Percentiles rank a stretch among this genome's conserved stretches.
phyloP scores from a whole-genome alignment of 768 basidiomycete species.

The Podaxis sp. region DNA sequence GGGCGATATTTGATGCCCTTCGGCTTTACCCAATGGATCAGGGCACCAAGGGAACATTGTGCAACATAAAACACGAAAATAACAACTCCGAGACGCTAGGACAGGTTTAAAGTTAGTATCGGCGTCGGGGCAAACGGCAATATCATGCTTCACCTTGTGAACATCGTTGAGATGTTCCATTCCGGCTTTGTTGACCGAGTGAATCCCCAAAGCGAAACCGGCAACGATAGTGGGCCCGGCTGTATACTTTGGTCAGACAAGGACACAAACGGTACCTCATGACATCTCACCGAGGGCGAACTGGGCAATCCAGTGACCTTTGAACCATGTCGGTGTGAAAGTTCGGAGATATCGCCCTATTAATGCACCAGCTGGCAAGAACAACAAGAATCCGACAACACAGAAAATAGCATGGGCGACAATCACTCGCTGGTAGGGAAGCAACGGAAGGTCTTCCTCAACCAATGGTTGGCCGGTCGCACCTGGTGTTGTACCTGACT shows the following conservation, averaged over 20 bases:
- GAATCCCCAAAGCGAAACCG: constrained; percentile 46
- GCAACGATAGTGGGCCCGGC: constrained; percentile 43
- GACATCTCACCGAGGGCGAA: background rate
- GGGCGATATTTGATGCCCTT: constrained; percentile 37
- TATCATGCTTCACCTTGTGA: constrained; percentile 43
- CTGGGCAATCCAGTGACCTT: constrained; percentile 42
- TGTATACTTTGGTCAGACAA: constrained; percentile 19
- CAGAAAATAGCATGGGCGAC: constrained; percentile 56
- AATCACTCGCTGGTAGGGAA: constrained; percentile 47
- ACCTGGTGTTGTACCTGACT: constrained; percentile 18
- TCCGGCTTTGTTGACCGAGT: constrained; percentile 33
- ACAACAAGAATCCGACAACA: constrained; percentile 48
- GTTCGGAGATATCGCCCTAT: constrained; percentile 56
- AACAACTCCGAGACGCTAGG: constrained; percentile 47
- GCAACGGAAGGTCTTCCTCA: constrained; percentile 34
- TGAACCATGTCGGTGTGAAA: constrained; percentile 50
- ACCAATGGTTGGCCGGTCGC: constrained; percentile 1
- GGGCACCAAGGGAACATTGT: constrained; percentile 49
- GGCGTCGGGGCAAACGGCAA: background rate
- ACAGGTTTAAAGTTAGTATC: constrained; percentile 5
- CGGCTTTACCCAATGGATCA: constrained; percentile 56
- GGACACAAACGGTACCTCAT: background rate
- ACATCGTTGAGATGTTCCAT: constrained; percentile 38
- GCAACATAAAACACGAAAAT: constrained; percentile 50
- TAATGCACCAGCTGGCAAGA: constrained; percentile 54